phyloP scores from a whole-genome alignment of 2,329 filamentous ascomycete species.

The Cladophialophora immunda region DNA sequence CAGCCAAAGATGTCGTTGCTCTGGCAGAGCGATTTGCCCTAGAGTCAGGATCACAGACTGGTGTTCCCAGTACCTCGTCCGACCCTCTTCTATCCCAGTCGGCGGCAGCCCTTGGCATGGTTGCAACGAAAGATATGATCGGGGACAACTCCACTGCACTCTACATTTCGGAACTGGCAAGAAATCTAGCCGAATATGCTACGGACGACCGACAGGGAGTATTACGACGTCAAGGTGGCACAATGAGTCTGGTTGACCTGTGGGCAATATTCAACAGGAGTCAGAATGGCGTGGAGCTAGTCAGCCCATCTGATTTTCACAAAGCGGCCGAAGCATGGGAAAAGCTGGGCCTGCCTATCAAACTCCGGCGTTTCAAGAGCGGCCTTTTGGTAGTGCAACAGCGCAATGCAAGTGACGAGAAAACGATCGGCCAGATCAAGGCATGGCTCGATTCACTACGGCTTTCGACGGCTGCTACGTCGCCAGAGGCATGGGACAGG shows the following conservation, averaged over 20 bases:
- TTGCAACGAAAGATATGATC: slow-evolving; percentile 96
- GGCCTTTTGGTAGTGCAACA: slow-evolving; percentile 94
- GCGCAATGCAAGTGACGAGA: slow-evolving; percentile 86
- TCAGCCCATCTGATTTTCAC: slow-evolving; percentile 90
- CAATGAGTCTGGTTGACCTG: slow-evolving; percentile 87
- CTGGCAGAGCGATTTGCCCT: slow-evolving; percentile 87
- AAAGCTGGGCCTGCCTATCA: slow-evolving; percentile 82
- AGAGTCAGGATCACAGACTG: slow-evolving; percentile 66
- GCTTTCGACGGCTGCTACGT: slow-evolving; percentile 59
- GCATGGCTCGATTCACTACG: slow-evolving; percentile 81
- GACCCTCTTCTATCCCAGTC: slow-evolving; percentile 85
- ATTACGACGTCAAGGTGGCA: slow-evolving; percentile 80
- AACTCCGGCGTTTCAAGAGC: slow-evolving; percentile 87
- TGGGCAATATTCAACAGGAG: slow-evolving; percentile 96
- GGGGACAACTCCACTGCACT: slow-evolving; percentile 79
- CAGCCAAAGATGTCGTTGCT: slow-evolving; percentile 93
- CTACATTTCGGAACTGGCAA: slow-evolving; percentile 86
- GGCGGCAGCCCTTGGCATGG: slow-evolving; percentile 80
- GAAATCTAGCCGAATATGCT: slow-evolving; percentile 86
- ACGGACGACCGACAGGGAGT: slow-evolving; percentile 84
- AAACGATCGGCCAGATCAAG: slow-evolving; percentile 79
- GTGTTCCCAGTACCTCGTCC: slow-evolving; percentile 61
- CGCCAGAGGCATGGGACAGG: slow-evolving; percentile 76
- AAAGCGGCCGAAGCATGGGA: slow-evolving; percentile 91
- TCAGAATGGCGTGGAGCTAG: slow-evolving; percentile 90